Conservation (phyloP, 495 filamentous ascomycete genomes). For the Penicillium paradoxum region DNA sequence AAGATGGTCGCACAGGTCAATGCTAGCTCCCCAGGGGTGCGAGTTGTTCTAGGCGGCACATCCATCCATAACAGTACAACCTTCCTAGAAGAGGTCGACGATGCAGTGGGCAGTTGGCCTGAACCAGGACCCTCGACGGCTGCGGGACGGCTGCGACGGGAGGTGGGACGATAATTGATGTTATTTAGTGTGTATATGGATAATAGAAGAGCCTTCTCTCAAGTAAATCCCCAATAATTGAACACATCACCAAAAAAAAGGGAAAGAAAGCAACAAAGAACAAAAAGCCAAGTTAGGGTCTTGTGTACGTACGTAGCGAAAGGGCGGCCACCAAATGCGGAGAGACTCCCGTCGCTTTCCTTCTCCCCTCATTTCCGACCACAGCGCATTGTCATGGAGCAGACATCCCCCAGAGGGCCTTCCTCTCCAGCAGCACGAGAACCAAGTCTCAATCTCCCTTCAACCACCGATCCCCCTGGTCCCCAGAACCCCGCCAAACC, state of each 20-base stretch:
- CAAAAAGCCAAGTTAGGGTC: background rate
- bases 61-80: conserved; percentile 76
- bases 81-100: conserved; percentile 83
- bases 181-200: background rate
- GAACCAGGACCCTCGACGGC: conserved; percentile 63
- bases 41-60: conserved; percentile 85
- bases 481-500: conserved; percentile 65
- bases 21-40: conserved; percentile 78
- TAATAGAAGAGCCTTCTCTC: background rate
- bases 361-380: conserved; percentile 1
- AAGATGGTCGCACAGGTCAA: conserved; percentile 91
- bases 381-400: conserved; percentile 27
- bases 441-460: conserved; percentile 56
- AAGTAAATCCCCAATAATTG: too few species aligned
- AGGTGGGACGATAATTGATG: conserved; percentile 40
- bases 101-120: conserved; percentile 76
- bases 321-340: background rate
- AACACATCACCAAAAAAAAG: too few species aligned
- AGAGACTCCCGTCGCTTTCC: conserved; percentile 1
- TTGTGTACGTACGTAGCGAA: background rate
- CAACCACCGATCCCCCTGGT: conserved; percentile 76
- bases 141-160: conserved; percentile 66
- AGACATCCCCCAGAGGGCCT: conserved; percentile 27
- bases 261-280: background rate
- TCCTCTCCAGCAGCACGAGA: conserved; percentile 32